Evolutionary conservation across 2,329 filamentous ascomycete genomes (phyloP).

Genomic region (Raffaelea ambrosiae): DNA sequence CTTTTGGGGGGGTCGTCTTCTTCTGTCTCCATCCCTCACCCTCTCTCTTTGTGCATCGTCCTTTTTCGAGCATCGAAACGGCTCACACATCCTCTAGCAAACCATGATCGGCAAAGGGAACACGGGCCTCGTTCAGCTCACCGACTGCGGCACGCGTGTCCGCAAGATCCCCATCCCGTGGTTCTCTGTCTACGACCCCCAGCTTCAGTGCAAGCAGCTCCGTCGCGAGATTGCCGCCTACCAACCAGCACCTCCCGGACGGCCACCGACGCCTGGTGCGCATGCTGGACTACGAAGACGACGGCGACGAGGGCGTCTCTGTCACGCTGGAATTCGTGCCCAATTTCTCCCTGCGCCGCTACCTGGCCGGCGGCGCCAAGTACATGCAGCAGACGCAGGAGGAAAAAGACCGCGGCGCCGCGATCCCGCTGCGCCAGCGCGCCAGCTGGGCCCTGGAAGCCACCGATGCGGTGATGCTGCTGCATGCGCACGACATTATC

Average conservation of each 20-base stretch:
- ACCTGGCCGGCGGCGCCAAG: neutral
- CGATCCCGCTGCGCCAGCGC: conserved; percentile 3
- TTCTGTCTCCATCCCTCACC: no score
- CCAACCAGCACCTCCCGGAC: conserved; percentile 3
- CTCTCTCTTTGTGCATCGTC: no score
- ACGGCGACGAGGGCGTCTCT: conserved; percentile 3
- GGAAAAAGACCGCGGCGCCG: neutral
- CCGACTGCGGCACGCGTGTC: neutral
- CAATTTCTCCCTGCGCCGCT: neutral
- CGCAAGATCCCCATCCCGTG: neutral
- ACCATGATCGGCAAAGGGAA: conserved; percentile 4
- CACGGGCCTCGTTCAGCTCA: conserved; percentile 2
- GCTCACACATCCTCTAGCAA: neutral
- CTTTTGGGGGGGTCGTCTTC: no score
- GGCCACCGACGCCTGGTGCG: conserved; percentile 4
- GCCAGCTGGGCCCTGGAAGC: conserved; percentile 7
- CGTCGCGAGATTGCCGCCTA: conserved; percentile 6
- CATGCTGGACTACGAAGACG: conserved; percentile 3
- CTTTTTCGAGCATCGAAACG: no score
- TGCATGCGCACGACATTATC: conserved; percentile 6
- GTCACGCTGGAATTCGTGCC: conserved; percentile 8
- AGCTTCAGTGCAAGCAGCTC: neutral
- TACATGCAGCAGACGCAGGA: neutral
- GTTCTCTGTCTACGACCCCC: neutral
- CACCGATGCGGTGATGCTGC: conserved; percentile 2